Evolutionary conservation across 1,284 basidiomycete genomes (phyloP), one percentile per base, ranked within the genome.

Genomic region (Coriolopsis trogii): DNA sequence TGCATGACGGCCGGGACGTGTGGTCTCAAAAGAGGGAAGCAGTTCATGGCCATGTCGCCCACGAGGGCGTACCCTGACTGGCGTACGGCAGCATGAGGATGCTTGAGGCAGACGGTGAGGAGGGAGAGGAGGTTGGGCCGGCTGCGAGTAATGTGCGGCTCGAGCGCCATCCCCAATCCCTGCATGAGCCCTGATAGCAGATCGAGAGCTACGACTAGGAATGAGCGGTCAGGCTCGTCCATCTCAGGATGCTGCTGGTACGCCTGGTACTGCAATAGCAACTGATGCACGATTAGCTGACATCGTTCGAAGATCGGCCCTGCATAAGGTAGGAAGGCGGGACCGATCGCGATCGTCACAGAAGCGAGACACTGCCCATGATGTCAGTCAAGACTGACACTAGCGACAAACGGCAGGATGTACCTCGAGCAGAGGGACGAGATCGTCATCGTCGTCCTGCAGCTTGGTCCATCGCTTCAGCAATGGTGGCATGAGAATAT

Each of bases 61-160:
- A 99, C 88, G 13, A 99, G 84, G 13, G 97, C 97, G 67, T 98
- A 98, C 5, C 95, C 95, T 0, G 93, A 96, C 72, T 99, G 97
- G 50, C 96, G 83, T 4, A 99, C 94, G 0, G 95, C 87, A 25
- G 95, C 89, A 71, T 98, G 94, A 33, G 92, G 92, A 73, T 98
- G 93, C 75, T 93, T 94, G 50, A 98, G 73, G 70, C 94, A 96
- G 39, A 92, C 77, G 2, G 89, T 88, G 41, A 97, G 80, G 53
- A 97, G 72, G 49, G 82, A 76, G 37, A 98, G 79, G 29, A 97
- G 78, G 53, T 85, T 87, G 3, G 93, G 94, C 60, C 89, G 80
- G 60, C 77, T 82, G 21, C 69, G 73, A 23, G 74, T 73, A 64
- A 96, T 89, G 47, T 93, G 75, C 16, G 82, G 74, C 52, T 91